Evolutionary conservation across 2,329 filamentous ascomycete genomes (phyloP).

Genomic region (Talaromyces sp.): DNA sequence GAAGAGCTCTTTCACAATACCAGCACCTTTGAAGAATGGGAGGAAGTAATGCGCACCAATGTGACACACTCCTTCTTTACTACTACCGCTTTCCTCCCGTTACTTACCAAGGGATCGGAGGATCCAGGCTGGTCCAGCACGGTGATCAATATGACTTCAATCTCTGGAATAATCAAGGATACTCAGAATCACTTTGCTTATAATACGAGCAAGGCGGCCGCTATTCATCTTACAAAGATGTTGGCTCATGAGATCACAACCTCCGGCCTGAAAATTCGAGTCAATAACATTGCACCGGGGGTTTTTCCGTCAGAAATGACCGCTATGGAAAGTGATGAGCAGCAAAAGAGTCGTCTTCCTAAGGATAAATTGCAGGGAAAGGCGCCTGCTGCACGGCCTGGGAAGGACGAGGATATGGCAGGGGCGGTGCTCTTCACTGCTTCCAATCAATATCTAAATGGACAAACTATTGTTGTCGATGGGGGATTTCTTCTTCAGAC

Average conservation of each 20-base stretch:
- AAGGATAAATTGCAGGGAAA: constrained; percentile 65
- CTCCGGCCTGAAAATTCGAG: constrained; percentile 59
- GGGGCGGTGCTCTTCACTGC: constrained; percentile 60
- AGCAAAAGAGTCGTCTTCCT: constrained; percentile 63
- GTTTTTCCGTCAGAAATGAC: constrained; percentile 73
- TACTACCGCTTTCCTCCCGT: constrained; percentile 69
- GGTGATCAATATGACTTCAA: constrained; percentile 74
- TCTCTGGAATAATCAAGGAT: constrained; percentile 72
- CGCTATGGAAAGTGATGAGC: constrained; percentile 58
- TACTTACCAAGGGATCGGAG: constrained; percentile 70
- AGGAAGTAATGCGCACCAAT: constrained; percentile 72
- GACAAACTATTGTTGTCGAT: constrained; percentile 56
- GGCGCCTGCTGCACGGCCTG: constrained; percentile 63
- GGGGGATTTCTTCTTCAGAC: constrained; percentile 52
- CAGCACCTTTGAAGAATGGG: constrained; percentile 67
- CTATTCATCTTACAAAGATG: constrained; percentile 72
- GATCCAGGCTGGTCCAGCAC: constrained; percentile 59
- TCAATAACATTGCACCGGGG: constrained; percentile 69
- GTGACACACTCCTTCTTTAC: constrained; percentile 76
- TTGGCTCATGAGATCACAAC: constrained; percentile 66
- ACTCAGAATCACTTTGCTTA: constrained; percentile 77
- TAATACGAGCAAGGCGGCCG: constrained; percentile 76
- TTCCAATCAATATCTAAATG: constrained; percentile 57
- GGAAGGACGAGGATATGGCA: constrained; percentile 70
- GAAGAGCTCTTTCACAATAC: constrained; percentile 65